Percentiles rank a stretch among this genome's conserved stretches.
Conservation (phyloP, 768 basidiomycete species). For the Trametes maxima region DNA sequence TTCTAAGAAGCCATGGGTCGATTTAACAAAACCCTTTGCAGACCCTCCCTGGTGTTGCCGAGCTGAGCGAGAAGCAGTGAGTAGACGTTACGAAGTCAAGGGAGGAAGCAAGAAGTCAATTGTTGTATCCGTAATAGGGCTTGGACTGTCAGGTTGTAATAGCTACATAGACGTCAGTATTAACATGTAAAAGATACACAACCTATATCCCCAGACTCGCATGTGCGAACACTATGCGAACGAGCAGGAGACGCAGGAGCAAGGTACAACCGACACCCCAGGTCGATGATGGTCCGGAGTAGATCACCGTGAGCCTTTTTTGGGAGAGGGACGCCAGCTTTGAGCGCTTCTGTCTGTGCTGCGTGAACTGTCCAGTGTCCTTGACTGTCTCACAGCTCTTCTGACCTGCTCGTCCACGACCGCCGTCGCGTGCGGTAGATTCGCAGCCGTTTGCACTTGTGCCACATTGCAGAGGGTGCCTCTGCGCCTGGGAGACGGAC, state of each 20-base stretch:
- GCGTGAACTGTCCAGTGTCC: background rate
- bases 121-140: constrained; percentile 21
- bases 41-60: constrained; percentile 90
- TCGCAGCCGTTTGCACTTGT: background rate
- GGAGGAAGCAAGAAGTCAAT: constrained; percentile 13
- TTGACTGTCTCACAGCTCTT: constrained; percentile 6
- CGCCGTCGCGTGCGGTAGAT: background rate
- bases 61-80: constrained; percentile 76
- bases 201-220: background rate
- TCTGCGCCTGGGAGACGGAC: too few species aligned
- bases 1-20: background rate
- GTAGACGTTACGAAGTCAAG: constrained; percentile 19
- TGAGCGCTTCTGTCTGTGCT: background rate
- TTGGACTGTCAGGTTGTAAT: constrained; percentile 23
- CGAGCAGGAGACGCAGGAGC: background rate
- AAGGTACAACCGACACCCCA: background rate
- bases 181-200: background rate
- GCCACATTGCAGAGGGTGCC: background rate
- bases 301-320: constrained; percentile 5
- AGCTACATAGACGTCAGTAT: constrained; percentile 9
- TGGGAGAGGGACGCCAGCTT: background rate
- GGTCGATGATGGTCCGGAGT: background rate
- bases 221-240: background rate
- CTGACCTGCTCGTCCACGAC: background rate
- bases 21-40: constrained; percentile 30